Evolutionary conservation across 108 stramenopile species (phyloP).

Genomic region (Cyclotella sp.): DNA sequence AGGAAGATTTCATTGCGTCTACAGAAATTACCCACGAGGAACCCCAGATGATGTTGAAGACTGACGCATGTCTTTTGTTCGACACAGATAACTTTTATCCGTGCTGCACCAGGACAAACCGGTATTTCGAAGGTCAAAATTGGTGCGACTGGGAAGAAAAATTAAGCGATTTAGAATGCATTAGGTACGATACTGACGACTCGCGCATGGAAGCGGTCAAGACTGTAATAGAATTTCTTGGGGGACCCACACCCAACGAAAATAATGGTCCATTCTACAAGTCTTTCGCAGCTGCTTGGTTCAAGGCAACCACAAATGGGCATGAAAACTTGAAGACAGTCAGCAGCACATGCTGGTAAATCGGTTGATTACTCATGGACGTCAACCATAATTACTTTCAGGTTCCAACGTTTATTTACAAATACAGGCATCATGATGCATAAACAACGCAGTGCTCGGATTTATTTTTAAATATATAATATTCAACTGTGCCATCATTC

Average conservation of each 20-base stretch:
- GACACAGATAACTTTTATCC: slow-evolving; percentile 14
- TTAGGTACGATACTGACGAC: slow-evolving; percentile 7
- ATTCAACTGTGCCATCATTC: too few relatives aligned
- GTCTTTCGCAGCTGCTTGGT: slow-evolving; percentile 35
- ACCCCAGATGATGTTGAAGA: slow-evolving; percentile 48
- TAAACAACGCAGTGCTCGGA: too few relatives aligned
- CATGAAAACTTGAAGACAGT: slow-evolving; percentile 22
- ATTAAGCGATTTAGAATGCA: slow-evolving; percentile 22
- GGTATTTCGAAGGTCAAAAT: slow-evolving; percentile 9
- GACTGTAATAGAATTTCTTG: slow-evolving; percentile 33
- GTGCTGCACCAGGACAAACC: slow-evolving; percentile 39
- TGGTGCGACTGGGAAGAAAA: slow-evolving; percentile 20
- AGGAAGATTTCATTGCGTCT: too few relatives aligned
- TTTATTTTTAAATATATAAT: too few relatives aligned
- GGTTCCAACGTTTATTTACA: too few relatives aligned
- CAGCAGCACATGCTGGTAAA: not conserved
- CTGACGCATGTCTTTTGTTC: slow-evolving; percentile 36
- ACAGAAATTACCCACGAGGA: slow-evolving; percentile 5
- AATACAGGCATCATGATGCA: too few relatives aligned
- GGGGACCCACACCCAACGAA: slow-evolving; percentile 27
- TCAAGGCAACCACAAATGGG: too few relatives aligned
- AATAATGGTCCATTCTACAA: slow-evolving; percentile 44
- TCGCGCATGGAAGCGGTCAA: slow-evolving; percentile 23
- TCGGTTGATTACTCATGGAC: too few relatives aligned
- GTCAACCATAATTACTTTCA: too few relatives aligned